Evolutionary conservation across 108 stramenopile genomes (phyloP).

Genomic region (Cyclotella sp.): DNA sequence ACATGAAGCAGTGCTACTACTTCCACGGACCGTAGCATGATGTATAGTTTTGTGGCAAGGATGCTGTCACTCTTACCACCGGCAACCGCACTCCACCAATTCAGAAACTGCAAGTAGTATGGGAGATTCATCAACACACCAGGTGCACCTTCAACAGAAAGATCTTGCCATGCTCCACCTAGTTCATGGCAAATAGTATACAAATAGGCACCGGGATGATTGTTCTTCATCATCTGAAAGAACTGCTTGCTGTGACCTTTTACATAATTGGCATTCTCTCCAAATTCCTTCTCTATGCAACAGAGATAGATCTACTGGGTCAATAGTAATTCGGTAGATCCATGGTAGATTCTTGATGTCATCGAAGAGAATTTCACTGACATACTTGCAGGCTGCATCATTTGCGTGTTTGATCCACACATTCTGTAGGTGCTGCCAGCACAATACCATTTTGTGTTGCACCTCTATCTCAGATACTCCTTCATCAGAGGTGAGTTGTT

Average conservation of each 20-base stretch:
- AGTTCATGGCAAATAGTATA: background rate
- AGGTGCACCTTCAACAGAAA: slow-evolving; percentile 18
- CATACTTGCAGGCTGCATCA: background rate
- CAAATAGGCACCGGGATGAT: background rate
- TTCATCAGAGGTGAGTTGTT: background rate
- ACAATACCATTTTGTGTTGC: background rate
- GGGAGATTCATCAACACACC: slow-evolving; percentile 20
- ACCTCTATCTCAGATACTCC: background rate
- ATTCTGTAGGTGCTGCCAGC: background rate
- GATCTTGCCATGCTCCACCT: slow-evolving; percentile 26
- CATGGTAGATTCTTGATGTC: background rate
- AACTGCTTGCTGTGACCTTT: background rate
- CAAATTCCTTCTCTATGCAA: too few relatives aligned
- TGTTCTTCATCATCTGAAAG: background rate
- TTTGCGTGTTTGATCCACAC: background rate
- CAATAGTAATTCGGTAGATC: background rate
- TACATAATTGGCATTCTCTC: background rate
- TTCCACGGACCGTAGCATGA: slow-evolving; percentile 19
- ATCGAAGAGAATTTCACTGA: background rate
- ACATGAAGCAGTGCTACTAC: slow-evolving; percentile 21
- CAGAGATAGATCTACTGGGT: background rate
- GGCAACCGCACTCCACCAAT: slow-evolving; percentile 1
- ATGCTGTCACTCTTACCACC: slow-evolving; percentile 3
- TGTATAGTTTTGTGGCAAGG: slow-evolving; percentile 6
- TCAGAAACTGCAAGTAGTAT: slow-evolving; percentile 20